Conservation (phyloP, 768 basidiomycete species). For the Sporobolomyces roseus region DNA sequence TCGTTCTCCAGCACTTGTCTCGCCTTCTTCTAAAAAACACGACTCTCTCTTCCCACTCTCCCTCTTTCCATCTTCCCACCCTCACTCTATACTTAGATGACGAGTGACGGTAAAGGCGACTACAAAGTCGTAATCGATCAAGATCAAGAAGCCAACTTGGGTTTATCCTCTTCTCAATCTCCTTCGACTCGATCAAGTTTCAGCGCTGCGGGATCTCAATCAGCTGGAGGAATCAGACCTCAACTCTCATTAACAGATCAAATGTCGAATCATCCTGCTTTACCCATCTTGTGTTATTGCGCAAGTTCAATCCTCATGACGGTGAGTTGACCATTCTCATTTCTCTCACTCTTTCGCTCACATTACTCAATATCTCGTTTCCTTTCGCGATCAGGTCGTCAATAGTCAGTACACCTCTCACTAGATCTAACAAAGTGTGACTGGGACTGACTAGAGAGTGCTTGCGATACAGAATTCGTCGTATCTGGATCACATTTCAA, state of each 20-base stretch:
- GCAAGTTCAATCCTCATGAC: constrained; percentile 94
- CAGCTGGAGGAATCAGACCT: not conserved
- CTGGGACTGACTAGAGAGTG: not conserved
- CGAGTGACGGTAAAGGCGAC: constrained; percentile 26
- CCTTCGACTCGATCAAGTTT: constrained; percentile 5
- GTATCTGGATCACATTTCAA: constrained; percentile 89
- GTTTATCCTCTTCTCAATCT: not conserved
- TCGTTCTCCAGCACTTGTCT: not conserved
- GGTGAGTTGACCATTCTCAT: constrained; percentile 48
- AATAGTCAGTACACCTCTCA: constrained; percentile 2
- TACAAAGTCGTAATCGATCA: constrained; percentile 37
- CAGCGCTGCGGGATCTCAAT: too few species aligned
- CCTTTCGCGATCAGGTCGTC: constrained; percentile 11
- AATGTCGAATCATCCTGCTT: constrained; percentile 42
- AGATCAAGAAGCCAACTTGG: constrained; percentile 8
- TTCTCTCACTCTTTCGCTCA: not conserved
- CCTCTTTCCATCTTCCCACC: not conserved
- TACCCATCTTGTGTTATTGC: constrained; percentile 84
- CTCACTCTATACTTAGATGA: not conserved
- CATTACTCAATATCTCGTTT: not conserved
- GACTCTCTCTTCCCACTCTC: not conserved
- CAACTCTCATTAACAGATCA: not conserved
- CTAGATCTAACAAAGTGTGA: too few species aligned
- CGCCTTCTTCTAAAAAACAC: not conserved
- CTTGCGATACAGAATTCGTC: constrained; percentile 62